Percentiles rank a stretch among this genome's conserved stretches.
phyloP scores from a whole-genome alignment of 108 stramenopile species.

The Cyclotella baltica region DNA sequence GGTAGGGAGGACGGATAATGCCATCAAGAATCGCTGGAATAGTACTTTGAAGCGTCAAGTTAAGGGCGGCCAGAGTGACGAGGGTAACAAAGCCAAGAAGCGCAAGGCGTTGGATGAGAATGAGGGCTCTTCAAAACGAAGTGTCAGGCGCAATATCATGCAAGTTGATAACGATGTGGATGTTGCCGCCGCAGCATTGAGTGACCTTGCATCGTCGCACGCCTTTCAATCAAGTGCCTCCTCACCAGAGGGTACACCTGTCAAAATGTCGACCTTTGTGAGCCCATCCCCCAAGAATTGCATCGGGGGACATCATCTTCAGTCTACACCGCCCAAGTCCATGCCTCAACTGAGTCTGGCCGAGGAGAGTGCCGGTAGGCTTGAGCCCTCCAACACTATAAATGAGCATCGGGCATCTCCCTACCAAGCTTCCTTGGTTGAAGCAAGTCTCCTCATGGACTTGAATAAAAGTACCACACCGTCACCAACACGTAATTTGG shows the following conservation, averaged over 20 bases:
- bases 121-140: conserved; percentile 3
- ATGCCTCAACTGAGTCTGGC: conserved; percentile 42
- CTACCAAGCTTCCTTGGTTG: conserved; percentile 37
- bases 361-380: conserved; percentile 13
- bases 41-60: conserved; percentile 79
- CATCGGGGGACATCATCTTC: background rate
- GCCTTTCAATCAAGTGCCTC: background rate
- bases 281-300: conserved; percentile 47
- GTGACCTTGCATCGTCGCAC: conserved; percentile 36
- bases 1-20: conserved; percentile 96
- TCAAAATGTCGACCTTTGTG: conserved; percentile 19
- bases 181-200: conserved; percentile 46
- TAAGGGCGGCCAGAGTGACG: background rate
- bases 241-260: conserved; percentile 15
- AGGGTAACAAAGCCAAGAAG: conserved; percentile 24
- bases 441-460: conserved; percentile 48
- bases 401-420: background rate
- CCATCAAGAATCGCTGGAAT: conserved; percentile 99
- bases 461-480: conserved; percentile 45
- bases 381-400: background rate
- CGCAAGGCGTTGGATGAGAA: conserved; percentile 27
- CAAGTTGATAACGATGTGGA: conserved; percentile 44
- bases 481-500: conserved; percentile 11
- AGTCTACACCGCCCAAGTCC: conserved; percentile 8
- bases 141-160: conserved; percentile 10